Evolutionary conservation across 805 yeast species (phyloP).

Genomic region (Starmerella sirachaensis): DNA sequence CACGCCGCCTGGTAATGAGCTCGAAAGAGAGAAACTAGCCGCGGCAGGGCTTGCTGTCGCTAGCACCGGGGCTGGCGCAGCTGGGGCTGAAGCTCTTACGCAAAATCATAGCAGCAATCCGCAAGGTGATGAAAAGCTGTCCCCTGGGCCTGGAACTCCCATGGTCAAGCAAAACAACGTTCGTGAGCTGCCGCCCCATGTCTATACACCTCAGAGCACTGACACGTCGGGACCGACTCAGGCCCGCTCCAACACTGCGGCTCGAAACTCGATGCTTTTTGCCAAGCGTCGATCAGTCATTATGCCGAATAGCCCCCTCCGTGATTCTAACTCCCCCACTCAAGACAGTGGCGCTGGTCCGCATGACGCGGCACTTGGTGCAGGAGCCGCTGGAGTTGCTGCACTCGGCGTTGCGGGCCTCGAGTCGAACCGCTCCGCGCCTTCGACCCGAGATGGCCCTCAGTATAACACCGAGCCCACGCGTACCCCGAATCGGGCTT

Average conservation of each 20-base stretch:
- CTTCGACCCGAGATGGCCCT: not conserved
- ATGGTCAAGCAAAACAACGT: conserved; percentile 7
- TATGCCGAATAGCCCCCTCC: conserved; percentile 13
- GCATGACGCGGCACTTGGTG: not conserved
- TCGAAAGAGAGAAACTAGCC: not conserved
- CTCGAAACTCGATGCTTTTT: conserved; percentile 23
- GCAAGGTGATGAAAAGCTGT: not conserved
- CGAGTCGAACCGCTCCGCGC: not conserved
- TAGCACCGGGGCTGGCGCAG: conserved; percentile 2
- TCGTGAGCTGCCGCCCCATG: conserved; percentile 16
- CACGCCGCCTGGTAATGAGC: not conserved
- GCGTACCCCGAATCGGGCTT: conserved; percentile 9
- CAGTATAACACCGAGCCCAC: not conserved
- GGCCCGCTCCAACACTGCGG: conserved; percentile 21
- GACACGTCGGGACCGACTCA: conserved; percentile 20
- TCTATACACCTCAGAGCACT: conserved; percentile 12
- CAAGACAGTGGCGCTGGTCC: not conserved
- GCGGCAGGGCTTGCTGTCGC: conserved; percentile 6
- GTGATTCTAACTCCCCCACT: not conserved
- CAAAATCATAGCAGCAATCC: not conserved
- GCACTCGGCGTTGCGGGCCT: not conserved
- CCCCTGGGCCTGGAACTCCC: not conserved
- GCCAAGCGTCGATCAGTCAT: conserved; percentile 21
- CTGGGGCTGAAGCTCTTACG: not conserved
- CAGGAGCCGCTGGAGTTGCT: not conserved